Conservation (phyloP, 2,329 filamentous ascomycete genomes). For the Chrysosporium queenslandicum region DNA sequence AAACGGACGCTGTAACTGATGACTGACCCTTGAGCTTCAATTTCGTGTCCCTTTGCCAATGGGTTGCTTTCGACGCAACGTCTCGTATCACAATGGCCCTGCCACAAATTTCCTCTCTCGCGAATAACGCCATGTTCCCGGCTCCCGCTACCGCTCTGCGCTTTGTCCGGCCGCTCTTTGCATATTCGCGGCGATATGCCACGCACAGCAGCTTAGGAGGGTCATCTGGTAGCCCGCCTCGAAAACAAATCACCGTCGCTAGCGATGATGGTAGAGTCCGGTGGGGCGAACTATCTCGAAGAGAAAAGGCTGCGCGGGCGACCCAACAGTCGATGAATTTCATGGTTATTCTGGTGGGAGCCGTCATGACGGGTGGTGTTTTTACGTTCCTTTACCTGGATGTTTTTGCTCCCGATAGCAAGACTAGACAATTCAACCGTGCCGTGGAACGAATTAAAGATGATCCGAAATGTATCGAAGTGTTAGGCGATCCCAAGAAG, state of each 20-base stretch:
- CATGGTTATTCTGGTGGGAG: slow-evolving; percentile 61
- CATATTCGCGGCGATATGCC: slow-evolving; percentile 46
- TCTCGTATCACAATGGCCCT: not conserved
- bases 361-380: slow-evolving; percentile 71
- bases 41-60: not conserved
- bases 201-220: slow-evolving; percentile 44
- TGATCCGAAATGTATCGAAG: slow-evolving; percentile 57
- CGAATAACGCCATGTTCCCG: not conserved
- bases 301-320: slow-evolving; percentile 72
- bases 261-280: slow-evolving; percentile 75
- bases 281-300: slow-evolving; percentile 64
- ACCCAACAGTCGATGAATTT: slow-evolving; percentile 90
- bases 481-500: slow-evolving; percentile 64
- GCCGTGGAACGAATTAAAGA: slow-evolving; percentile 69
- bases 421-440: slow-evolving; percentile 78
- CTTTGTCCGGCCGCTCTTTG: not conserved
- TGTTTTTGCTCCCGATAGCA: slow-evolving; percentile 75
- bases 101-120: not conserved
- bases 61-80: not conserved
- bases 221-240: slow-evolving; percentile 40
- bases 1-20: too few species aligned
- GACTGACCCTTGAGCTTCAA: not conserved
- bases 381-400: slow-evolving; percentile 69
- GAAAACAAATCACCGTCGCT: slow-evolving; percentile 67
- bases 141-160: not conserved